These are phyloP conservation scores for Septoria petroselini DNA, from an alignment of 2,329 filamentous ascomycete species.

Conservation along the genomic window DNA sequence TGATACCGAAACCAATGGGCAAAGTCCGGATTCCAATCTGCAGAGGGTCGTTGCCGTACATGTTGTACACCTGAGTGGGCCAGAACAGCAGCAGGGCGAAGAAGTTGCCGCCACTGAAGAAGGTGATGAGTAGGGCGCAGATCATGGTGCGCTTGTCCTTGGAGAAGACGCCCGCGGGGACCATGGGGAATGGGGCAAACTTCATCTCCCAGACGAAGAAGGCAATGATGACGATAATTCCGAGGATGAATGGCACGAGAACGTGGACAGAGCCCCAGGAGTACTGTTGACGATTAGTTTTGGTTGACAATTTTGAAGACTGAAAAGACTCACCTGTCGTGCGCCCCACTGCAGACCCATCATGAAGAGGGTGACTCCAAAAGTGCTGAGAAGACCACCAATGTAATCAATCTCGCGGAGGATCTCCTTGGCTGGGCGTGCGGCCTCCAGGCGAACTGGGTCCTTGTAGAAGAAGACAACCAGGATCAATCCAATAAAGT, in stretches of 20 bases:
- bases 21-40: conserved; percentile 63
- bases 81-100: conserved; percentile 54
- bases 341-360: conserved; percentile 41
- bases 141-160: conserved; percentile 38
- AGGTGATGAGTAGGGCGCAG: conserved; percentile 42
- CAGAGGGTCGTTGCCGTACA: conserved; percentile 60
- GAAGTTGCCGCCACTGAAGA: conserved; percentile 43
- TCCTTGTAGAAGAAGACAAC: conserved; percentile 55
- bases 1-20: conserved; percentile 62
- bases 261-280: conserved; percentile 36
- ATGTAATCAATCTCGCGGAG: conserved; percentile 51
- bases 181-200: conserved; percentile 37
- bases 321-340: conserved; percentile 19
- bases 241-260: conserved; percentile 37
- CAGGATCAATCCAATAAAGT: conserved; percentile 52
- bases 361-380: conserved; percentile 53
- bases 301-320: neutral
- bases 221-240: conserved; percentile 32
- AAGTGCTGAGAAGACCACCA: conserved; percentile 52
- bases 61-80: conserved; percentile 63
- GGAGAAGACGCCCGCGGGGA: conserved; percentile 32
- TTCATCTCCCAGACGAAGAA: conserved; percentile 38
- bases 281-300: conserved; percentile 29
- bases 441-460: conserved; percentile 44
- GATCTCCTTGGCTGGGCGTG: conserved; percentile 42